Conservation (phyloP, 2,329 filamentous ascomycete species). For the Xylariomycetidae sp. region DNA sequence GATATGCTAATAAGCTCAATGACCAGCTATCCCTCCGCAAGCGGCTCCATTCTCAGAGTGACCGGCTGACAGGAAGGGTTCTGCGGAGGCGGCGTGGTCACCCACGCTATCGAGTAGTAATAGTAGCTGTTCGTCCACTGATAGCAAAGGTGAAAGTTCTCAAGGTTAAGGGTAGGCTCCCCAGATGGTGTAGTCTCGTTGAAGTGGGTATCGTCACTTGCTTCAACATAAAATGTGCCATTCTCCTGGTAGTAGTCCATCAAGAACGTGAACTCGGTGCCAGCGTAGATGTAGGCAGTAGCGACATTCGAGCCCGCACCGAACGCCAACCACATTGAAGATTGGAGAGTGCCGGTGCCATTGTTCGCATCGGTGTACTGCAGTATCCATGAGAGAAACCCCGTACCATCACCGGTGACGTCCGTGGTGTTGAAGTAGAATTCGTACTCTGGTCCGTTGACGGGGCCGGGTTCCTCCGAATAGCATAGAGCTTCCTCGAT, state of each 20-base stretch:
- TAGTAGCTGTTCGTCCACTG: conserved; percentile 20
- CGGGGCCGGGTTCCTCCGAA: conserved; percentile 7
- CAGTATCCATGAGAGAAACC: conserved; percentile 14
- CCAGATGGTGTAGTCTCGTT: conserved; percentile 10
- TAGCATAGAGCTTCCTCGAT: conserved; percentile 20
- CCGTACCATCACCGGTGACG: conserved; percentile 9
- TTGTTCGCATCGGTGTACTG: conserved; percentile 3
- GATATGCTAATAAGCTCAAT: too few species aligned
- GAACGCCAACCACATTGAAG: too few species aligned
- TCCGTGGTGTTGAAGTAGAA: conserved; percentile 20
- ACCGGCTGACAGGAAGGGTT: conserved; percentile 22
- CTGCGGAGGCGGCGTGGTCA: conserved; percentile 13
- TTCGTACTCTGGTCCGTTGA: conserved; percentile 6
- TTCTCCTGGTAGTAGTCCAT: conserved; percentile 12
- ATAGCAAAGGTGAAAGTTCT: conserved; percentile 20
- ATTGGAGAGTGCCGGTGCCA: not conserved
- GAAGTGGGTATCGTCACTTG: conserved; percentile 16
- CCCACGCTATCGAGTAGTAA: conserved; percentile 20
- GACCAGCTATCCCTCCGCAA: too few species aligned
- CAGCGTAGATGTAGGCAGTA: too few species aligned
- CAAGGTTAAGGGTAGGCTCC: conserved; percentile 7
- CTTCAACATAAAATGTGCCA: conserved; percentile 14
- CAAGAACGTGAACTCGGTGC: not conserved
- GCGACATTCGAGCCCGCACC: too few species aligned
- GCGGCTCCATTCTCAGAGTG: conserved; percentile 12